Conservation (phyloP, 169 alveolate genomes). For the Cyclospora cayetanensis region DNA sequence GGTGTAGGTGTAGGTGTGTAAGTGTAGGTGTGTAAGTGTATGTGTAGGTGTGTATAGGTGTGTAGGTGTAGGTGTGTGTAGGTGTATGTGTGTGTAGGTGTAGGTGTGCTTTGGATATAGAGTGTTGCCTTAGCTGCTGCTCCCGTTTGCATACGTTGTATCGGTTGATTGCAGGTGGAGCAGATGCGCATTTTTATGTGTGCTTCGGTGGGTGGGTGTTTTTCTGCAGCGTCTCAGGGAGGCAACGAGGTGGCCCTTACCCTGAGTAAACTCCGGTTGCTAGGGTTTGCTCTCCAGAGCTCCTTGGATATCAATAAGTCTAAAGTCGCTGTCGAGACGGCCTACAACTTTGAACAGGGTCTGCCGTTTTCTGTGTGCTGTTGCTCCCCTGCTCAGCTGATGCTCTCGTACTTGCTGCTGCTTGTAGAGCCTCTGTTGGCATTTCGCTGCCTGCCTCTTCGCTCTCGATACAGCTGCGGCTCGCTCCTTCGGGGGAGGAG, state of each 20-base stretch:
- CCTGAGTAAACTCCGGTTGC: neutral
- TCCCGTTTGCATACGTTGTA: no score
- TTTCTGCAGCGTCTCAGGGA: neutral
- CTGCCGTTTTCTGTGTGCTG: neutral
- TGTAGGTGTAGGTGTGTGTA: no score
- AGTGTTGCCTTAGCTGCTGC: no score
- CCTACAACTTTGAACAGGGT: neutral
- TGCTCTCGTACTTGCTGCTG: neutral
- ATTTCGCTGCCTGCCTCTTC: neutral
- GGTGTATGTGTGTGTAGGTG: no score
- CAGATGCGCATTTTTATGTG: no score
- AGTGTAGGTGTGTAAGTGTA: no score
- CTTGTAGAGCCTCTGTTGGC: neutral
- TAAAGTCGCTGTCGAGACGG: neutral
- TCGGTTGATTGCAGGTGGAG: no score
- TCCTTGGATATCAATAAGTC: neutral
- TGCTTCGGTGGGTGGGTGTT: no score
- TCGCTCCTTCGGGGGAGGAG: no score
- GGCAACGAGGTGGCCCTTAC: neutral
- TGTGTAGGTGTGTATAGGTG: no score
- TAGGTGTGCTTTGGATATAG: no score
- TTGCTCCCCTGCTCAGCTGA: neutral
- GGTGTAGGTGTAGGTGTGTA: no score
- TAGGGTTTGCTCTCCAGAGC: neutral
- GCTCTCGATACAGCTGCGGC: neutral